Conservation (phyloP, 768 basidiomycete genomes). For the Filobasidium wieringae region DNA sequence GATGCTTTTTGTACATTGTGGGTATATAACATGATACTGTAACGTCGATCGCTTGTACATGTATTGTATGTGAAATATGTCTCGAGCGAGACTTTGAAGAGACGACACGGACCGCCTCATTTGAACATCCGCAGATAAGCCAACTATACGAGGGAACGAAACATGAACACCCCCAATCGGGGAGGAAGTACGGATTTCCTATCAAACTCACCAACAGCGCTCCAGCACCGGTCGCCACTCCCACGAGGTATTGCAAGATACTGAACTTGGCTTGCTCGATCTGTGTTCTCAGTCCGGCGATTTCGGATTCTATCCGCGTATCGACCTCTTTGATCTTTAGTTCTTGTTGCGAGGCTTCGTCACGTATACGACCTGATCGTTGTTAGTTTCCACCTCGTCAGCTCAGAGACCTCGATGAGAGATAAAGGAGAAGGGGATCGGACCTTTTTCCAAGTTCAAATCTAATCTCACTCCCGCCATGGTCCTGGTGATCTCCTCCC, state of each 20-base stretch:
- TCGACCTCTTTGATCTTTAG: conserved; percentile 96
- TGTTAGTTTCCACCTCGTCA: neutral
- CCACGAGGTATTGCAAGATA: conserved; percentile 41
- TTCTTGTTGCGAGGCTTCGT: conserved; percentile 82
- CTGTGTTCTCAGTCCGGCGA: conserved; percentile 62
- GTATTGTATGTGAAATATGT: no score
- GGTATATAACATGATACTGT: no score
- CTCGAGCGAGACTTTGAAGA: no score
- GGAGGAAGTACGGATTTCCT: neutral
- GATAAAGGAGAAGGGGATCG: neutral
- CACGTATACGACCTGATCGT: conserved; percentile 62
- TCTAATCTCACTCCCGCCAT: conserved; percentile 89
- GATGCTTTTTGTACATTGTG: no score
- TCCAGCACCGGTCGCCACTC: conserved; percentile 36
- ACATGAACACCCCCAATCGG: neutral
- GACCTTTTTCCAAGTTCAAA: conserved; percentile 79
- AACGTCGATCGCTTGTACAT: no score
- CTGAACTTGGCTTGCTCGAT: conserved; percentile 43
- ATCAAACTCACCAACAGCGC: conserved; percentile 37
- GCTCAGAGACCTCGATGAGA: neutral
- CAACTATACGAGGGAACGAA: neutral
- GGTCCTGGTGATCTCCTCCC: conserved; percentile 82
- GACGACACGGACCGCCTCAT: no score
- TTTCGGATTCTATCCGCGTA: conserved; percentile 91
- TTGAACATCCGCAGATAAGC: conserved; percentile 18